Evolutionary conservation across 1,284 basidiomycete genomes (phyloP).

Genomic region (Trichosporon sp.): DNA sequence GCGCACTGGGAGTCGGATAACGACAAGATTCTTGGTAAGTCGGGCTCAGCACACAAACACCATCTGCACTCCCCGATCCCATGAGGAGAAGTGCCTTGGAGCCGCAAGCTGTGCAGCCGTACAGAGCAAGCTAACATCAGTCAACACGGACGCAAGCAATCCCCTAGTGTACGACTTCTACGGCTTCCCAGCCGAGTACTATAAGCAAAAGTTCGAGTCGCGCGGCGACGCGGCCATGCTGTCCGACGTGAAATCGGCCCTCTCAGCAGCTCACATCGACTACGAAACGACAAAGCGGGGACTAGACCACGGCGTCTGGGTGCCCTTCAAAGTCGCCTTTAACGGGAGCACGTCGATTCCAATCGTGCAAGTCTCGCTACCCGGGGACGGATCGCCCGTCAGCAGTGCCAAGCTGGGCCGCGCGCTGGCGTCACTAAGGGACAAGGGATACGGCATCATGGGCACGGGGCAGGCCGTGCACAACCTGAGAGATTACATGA

Average conservation of each 20-base stretch:
- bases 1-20: slow-evolving; percentile 50
- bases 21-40: slow-evolving; percentile 30
- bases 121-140: slow-evolving; percentile 15
- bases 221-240: slow-evolving; percentile 28
- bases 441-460: slow-evolving; percentile 42
- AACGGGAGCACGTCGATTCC: slow-evolving; percentile 38
- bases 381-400: slow-evolving; percentile 35
- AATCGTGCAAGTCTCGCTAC: slow-evolving; percentile 49
- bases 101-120: background rate
- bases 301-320: slow-evolving; percentile 51
- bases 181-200: slow-evolving; percentile 48
- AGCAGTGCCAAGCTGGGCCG: slow-evolving; percentile 46
- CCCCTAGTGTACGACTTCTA: slow-evolving; percentile 52
- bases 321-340: slow-evolving; percentile 49
- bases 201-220: slow-evolving; percentile 44
- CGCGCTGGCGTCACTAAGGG: slow-evolving; percentile 39
- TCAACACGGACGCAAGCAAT: slow-evolving; percentile 42
- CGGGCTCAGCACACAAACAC: too few relatives aligned
- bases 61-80: too few relatives aligned
- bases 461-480: slow-evolving; percentile 44
- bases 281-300: slow-evolving; percentile 37
- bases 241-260: slow-evolving; percentile 26
- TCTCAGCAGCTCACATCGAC: slow-evolving; percentile 31
- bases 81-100: too few relatives aligned
- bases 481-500: slow-evolving; percentile 42